phyloP scores from a whole-genome alignment of 106 monocot genomes.

The Phalaenopsis aphrodite region DNA sequence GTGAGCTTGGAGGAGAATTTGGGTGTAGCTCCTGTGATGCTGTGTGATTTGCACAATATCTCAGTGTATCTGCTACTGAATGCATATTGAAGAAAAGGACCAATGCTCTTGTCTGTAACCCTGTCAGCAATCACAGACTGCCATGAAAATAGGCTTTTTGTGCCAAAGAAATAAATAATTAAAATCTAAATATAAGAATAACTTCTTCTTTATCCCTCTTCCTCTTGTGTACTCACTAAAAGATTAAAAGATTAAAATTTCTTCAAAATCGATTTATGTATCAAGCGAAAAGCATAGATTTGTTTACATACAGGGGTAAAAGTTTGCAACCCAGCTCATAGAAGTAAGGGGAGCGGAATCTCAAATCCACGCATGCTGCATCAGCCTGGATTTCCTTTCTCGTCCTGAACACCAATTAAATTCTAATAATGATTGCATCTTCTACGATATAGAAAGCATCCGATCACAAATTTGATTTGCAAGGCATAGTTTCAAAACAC shows the following conservation, averaged over 20 bases:
- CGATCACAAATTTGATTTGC: neutral
- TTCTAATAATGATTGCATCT: neutral
- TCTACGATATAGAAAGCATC: neutral
- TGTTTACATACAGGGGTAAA: conserved; percentile 50
- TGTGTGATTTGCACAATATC: conserved; percentile 55
- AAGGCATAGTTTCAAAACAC: neutral
- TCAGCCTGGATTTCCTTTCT: conserved; percentile 89
- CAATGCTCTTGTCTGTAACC: conserved; percentile 27
- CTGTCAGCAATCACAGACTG: neutral
- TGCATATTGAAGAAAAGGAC: conserved; percentile 45
- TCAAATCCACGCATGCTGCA: conserved; percentile 85
- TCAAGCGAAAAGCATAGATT: neutral
- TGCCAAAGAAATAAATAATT: too few relatives aligned
- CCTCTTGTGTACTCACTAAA: neutral
- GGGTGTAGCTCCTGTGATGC: conserved; percentile 25
- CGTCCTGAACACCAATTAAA: conserved; percentile 20
- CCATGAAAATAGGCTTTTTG: neutral
- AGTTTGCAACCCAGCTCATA: conserved; percentile 93
- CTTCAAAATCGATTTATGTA: neutral
- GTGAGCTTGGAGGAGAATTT: conserved; percentile 42
- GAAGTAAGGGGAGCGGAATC: conserved; percentile 67
- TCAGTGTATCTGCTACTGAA: conserved; percentile 63
- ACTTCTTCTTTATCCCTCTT: neutral
- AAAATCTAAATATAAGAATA: too few relatives aligned
- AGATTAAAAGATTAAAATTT: neutral